Conservation (phyloP, 495 filamentous ascomycete genomes). For the Trypethelium eluteriae region DNA sequence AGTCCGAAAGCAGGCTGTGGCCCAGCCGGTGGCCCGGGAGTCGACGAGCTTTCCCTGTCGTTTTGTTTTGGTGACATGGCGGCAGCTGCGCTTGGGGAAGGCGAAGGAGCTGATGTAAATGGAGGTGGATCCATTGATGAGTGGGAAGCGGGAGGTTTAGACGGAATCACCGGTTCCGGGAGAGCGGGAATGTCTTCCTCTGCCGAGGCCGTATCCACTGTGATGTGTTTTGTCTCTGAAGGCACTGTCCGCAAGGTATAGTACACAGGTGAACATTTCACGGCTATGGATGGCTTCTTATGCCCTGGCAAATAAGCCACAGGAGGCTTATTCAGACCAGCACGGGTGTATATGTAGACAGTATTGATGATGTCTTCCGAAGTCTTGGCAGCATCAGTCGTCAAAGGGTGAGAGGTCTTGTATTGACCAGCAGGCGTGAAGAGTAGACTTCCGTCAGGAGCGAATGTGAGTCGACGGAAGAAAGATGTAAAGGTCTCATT, state of each 20-base stretch:
- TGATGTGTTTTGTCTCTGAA: conserved; percentile 75
- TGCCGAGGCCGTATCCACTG: conserved; percentile 80
- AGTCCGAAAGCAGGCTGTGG: conserved; percentile 59
- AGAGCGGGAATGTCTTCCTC: conserved; percentile 77
- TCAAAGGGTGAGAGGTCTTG: conserved; percentile 66
- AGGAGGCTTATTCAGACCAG: conserved; percentile 92
- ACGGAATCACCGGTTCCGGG: conserved; percentile 69
- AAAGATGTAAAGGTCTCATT: conserved; percentile 97
- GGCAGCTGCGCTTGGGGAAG: conserved; percentile 38
- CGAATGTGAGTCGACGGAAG: conserved; percentile 88
- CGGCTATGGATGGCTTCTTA: conserved; percentile 95
- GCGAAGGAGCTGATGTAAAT: conserved; percentile 44
- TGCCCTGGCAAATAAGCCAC: conserved; percentile 96
- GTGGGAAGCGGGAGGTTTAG: conserved; percentile 48
- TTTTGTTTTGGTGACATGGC: conserved; percentile 47
- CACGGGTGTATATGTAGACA: conserved; percentile 95
- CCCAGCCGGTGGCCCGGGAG: conserved; percentile 48
- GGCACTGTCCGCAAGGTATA: conserved; percentile 66
- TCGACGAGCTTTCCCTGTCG: conserved; percentile 47
- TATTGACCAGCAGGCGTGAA: conserved; percentile 96
- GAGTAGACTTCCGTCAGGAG: conserved; percentile 88
- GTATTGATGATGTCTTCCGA: conserved; percentile 89
- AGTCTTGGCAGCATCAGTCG: conserved; percentile 59
- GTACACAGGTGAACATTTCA: conserved; percentile 84
- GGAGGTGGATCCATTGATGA: conserved; percentile 78